Evolutionary conservation across 495 filamentous ascomycete species (phyloP), one percentile per base, ranked within the genome.

Genomic region (Penicillium pancosmium): DNA sequence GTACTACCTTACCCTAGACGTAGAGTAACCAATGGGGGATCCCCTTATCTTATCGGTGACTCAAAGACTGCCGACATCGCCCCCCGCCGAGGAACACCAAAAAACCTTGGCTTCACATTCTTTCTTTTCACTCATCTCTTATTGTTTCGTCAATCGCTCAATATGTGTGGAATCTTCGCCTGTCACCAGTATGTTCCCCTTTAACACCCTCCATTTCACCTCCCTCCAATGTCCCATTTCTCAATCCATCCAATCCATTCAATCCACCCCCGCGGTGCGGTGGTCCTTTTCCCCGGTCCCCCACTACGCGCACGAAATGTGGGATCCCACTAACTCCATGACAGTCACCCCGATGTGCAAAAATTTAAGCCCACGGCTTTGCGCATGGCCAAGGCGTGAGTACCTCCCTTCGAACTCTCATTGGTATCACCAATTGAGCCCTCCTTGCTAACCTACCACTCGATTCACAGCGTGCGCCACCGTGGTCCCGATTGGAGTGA

Each of bases 401-500:
- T 66, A 40, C 53, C n/a, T 50, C 49, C 11, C 40, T 60, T 65
- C 48, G 47, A 41, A 57, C 8, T 46, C 59, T 50, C 46, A 44
- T 52, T 38, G 54, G 35, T 67, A 55, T 52, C 43, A 68, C 65
- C 69, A 73, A 74, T 70, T 75, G 75, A 77, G 16, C 4, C 19
- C 43, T 72, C 74, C 55, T 68, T 55, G 51, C 65, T 68, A 55
- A 70, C 15, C 40, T 54, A 11, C 41, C 49, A 36, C 49, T 46
- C 40, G 49, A 52, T 59, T 64, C 61, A 63, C 71, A 96, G 91
- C 73, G 86, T 96, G 66, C 91, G 94, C 65, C 94, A 98, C 75
- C 89, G 94, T 75, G 95, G 94, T 67, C 94, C 95, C 63, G 94
- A 98, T 83, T 98, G 94, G 94, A 97, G 93, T 96, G 79, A 89